Evolutionary conservation across 2,329 filamentous ascomycete genomes (phyloP), one percentile per base, ranked within the genome.

Genomic region (Trematosphaeria pertusa): DNA sequence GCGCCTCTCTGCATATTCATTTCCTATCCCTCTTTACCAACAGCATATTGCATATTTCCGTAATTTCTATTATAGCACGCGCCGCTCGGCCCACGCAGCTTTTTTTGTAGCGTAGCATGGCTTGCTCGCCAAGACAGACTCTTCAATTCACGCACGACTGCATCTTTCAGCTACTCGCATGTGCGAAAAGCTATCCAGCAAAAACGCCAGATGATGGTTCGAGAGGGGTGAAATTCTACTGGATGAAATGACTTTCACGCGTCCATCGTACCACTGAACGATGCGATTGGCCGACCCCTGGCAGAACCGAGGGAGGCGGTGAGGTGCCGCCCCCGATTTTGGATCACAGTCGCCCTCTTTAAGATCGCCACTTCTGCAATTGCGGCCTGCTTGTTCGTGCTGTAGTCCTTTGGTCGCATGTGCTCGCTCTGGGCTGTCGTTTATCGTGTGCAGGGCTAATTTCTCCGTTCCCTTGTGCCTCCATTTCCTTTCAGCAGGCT

Each of bases 201-300:
- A n/a, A n/a, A n/a, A n/a, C n/a, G n/a, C n/a, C n/a, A 7, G 48
- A 52, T 26, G 18, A 43, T 59, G 51, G 56, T 57, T 48, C 60
- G 58, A 61, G 41, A 20, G 7, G 7, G 24, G n/a, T 19, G 26
- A 15, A 43, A 21, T 15, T 17, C 43, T 24, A 31, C 10, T 21
- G 32, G 39, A 47, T 67, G 55, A 58, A 50, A 59, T 61, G 63
- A 69, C 51, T 17, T 64, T 68, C 63, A 65, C 65, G 65, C 64
- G 64, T 54, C 37, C 42, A 44, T 61, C 50, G 53, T 37, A 48
- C 48, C 35, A 58, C 33, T 22, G 19, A 14, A 4, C 4, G 18
- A 21, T 28, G 35, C 14, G 37, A 50, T 50, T 44, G 45, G 41
- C 28, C 20, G 26, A 33, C 60, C 62, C 61, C 59, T 62, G 59